Evolutionary conservation across 768 basidiomycete genomes (phyloP).

Genomic region (Roridomyces roridus): DNA sequence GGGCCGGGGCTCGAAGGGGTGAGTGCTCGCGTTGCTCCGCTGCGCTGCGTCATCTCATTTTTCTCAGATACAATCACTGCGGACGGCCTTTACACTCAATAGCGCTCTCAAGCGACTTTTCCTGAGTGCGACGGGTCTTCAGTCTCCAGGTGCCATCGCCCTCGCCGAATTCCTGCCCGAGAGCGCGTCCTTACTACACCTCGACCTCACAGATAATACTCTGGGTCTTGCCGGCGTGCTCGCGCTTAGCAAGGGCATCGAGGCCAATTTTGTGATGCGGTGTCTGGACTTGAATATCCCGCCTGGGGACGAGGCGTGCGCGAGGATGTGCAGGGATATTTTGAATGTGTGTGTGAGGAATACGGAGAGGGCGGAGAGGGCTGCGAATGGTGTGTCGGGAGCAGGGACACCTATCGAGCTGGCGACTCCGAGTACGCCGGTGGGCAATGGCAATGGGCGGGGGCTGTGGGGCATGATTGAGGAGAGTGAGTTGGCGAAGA

Average conservation of each 20-base stretch:
- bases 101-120: slow-evolving; percentile 91
- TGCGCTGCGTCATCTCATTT: background rate
- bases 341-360: slow-evolving; percentile 91
- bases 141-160: slow-evolving; percentile 87
- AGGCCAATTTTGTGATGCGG: slow-evolving; percentile 83
- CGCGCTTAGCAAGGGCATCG: slow-evolving; percentile 87
- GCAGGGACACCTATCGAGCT: slow-evolving; percentile 33
- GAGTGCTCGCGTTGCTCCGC: slow-evolving; percentile 37
- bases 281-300: slow-evolving; percentile 95
- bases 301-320: slow-evolving; percentile 81
- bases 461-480: slow-evolving; percentile 86
- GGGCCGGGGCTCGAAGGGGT: slow-evolving; percentile 93
- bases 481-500: slow-evolving; percentile 80
- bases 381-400: slow-evolving; percentile 1
- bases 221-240: slow-evolving; percentile 92
- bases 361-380: slow-evolving; percentile 82
- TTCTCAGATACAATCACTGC: slow-evolving; percentile 78
- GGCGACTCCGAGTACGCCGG: background rate
- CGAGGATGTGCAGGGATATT: slow-evolving; percentile 88
- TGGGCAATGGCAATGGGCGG: slow-evolving; percentile 47
- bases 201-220: slow-evolving; percentile 86
- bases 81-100: slow-evolving; percentile 93
- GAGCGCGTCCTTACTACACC: slow-evolving; percentile 82
- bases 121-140: slow-evolving; percentile 82
- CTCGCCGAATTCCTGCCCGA: slow-evolving; percentile 97